Percentiles rank a stretch among this genome's conserved stretches.
Evolutionary conservation across 1,139 yeast species (phyloP).

Genomic region (Scheffersomyces insectosa): DNA sequence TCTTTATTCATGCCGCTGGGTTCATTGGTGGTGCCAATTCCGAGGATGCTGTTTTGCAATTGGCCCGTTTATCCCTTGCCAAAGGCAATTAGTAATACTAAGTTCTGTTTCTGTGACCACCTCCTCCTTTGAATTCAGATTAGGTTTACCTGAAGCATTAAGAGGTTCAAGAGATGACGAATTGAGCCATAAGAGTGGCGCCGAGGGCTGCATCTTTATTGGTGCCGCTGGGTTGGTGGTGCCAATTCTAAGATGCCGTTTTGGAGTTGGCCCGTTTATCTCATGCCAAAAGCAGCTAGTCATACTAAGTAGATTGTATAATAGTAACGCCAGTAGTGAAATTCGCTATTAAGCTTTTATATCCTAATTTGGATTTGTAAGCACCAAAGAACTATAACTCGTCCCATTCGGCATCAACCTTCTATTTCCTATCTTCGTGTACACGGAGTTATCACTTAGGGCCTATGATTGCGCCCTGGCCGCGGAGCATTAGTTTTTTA

Average conservation of each 20-base stretch:
- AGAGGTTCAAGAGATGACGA: constrained; percentile 92
- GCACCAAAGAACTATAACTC: no score
- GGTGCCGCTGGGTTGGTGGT: constrained; percentile 98
- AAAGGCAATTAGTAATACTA: background rate
- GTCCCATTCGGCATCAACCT: no score
- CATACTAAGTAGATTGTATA: background rate
- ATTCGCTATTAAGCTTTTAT: no score
- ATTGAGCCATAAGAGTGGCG: constrained; percentile 69
- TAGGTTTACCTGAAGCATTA: constrained; percentile 86
- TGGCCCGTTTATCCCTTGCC: constrained; percentile 53
- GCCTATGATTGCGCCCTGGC: no score
- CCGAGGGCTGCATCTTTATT: constrained; percentile 83
- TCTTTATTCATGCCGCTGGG: constrained; percentile 95
- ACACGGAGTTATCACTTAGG: no score
- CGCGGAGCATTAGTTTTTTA: no score
- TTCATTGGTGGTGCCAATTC: constrained; percentile 94
- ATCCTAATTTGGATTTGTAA: no score
- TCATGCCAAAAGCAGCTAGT: constrained; percentile 4
- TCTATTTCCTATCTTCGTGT: no score
- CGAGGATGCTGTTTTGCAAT: constrained; percentile 69
- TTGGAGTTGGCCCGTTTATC: constrained; percentile 63
- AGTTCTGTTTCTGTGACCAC: constrained; percentile 70
- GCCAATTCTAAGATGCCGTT: constrained; percentile 80
- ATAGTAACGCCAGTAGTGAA: background rate
- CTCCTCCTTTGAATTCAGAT: constrained; percentile 79